These are phyloP conservation scores for Sporobolomyces phaffii DNA, from an alignment of 768 basidiomycete genomes.

Conservation along the genomic window DNA sequence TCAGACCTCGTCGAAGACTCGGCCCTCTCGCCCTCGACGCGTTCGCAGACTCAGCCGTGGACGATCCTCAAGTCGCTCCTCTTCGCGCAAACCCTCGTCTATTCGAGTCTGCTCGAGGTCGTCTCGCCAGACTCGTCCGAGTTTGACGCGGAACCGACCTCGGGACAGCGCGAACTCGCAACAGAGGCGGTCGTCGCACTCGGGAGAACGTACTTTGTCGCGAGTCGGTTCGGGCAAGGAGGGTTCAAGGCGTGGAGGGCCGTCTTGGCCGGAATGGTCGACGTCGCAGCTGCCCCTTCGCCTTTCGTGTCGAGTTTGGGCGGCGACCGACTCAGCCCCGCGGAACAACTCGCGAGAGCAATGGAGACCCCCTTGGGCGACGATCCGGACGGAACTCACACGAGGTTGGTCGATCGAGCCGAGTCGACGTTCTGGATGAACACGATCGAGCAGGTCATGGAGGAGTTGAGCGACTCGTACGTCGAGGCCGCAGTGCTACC, in stretches of 20 bases:
- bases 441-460: slow-evolving; percentile 70
- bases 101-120: slow-evolving; percentile 36
- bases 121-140: slow-evolving; percentile 32
- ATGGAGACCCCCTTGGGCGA: not conserved
- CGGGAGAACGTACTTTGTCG: slow-evolving; percentile 65
- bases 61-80: slow-evolving; percentile 40
- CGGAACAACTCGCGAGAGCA: slow-evolving; percentile 15
- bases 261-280: slow-evolving; percentile 69
- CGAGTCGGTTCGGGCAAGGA: slow-evolving; percentile 68
- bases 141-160: not conserved
- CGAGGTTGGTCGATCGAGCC: slow-evolving; percentile 42
- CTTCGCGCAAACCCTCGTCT: slow-evolving; percentile 38
- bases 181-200: slow-evolving; percentile 56
- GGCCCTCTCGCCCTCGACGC: slow-evolving; percentile 27
- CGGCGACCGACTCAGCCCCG: slow-evolving; percentile 35
- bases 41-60: slow-evolving; percentile 35
- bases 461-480: slow-evolving; percentile 54
- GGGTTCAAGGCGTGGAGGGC: slow-evolving; percentile 68
- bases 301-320: not conserved
- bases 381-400: not conserved
- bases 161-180: slow-evolving; percentile 50
- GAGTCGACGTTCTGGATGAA: slow-evolving; percentile 62
- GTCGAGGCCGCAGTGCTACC: slow-evolving; percentile 58
- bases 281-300: slow-evolving; percentile 55
- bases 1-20: slow-evolving; percentile 19